These are phyloP conservation scores for Apiotrichum domesticum DNA, from an alignment of 1,284 basidiomycete species.

Conservation along the genomic window DNA sequence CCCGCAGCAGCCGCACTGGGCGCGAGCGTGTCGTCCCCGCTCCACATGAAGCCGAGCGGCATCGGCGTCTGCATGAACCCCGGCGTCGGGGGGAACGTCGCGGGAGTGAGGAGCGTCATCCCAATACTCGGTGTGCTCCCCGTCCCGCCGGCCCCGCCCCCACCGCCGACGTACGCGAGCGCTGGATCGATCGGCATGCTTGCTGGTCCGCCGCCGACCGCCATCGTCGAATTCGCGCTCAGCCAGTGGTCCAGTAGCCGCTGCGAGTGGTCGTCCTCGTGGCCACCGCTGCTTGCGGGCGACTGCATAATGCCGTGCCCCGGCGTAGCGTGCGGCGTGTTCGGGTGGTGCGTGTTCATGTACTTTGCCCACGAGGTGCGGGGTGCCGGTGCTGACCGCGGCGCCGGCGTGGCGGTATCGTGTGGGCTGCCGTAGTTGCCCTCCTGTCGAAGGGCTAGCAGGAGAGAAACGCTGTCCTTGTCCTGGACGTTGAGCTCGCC, in stretches of 20 bases:
- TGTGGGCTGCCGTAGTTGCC: neutral
- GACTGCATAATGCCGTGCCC: constrained; percentile 11
- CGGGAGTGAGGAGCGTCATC: neutral
- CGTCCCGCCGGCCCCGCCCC: too few species aligned
- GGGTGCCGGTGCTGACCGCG: neutral
- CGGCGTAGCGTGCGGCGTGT: neutral
- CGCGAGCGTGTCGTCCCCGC: neutral
- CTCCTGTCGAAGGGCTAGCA: constrained; percentile 41
- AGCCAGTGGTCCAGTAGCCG: constrained; percentile 46
- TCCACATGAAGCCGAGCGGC: constrained; percentile 4
- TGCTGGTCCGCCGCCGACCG: constrained; percentile 22
- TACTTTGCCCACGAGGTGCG: constrained; percentile 10
- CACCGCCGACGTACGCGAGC: neutral
- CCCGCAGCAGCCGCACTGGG: neutral
- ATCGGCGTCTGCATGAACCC: neutral
- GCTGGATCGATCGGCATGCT: constrained; percentile 5
- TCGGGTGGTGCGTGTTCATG: neutral
- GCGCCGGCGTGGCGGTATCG: neutral
- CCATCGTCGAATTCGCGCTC: constrained; percentile 37
- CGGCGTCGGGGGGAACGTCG: neutral
- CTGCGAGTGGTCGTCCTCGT: constrained; percentile 46
- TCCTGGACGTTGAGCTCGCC: constrained; percentile 38
- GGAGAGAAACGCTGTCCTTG: constrained; percentile 39
- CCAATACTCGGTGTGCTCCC: neutral
- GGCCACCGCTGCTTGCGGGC: constrained; percentile 18